Evolutionary conservation across 768 basidiomycete species (phyloP).

Genomic region (Chiua virens): DNA sequence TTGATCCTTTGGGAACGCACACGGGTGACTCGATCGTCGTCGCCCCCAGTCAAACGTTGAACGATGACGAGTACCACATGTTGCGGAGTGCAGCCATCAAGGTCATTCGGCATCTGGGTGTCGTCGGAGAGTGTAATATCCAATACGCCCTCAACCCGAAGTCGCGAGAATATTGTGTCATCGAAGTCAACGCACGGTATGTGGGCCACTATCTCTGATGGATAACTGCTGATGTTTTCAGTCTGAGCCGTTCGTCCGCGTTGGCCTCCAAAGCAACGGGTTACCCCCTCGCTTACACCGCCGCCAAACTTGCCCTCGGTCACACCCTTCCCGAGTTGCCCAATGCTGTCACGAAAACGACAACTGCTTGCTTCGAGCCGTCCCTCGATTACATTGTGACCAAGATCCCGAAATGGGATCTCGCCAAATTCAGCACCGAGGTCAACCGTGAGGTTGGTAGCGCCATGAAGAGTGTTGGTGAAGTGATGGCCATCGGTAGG

Average conservation of each 20-base stretch:
- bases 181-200: slow-evolving; percentile 94
- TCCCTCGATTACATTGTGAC: slow-evolving; percentile 99
- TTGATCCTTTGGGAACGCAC: slow-evolving; percentile 97
- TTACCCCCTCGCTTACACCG: slow-evolving; percentile 98
- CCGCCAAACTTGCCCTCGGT: slow-evolving; percentile 97
- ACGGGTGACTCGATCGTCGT: slow-evolving; percentile 99
- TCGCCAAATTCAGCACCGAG: slow-evolving; percentile 94
- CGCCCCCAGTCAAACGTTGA: slow-evolving; percentile 95
- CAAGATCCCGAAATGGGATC: slow-evolving; percentile 99
- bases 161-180: slow-evolving; percentile 94
- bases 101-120: slow-evolving; percentile 87
- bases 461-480: slow-evolving; percentile 98
- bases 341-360: slow-evolving; percentile 98
- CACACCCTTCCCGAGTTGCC: slow-evolving; percentile 97
- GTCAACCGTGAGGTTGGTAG: slow-evolving; percentile 95
- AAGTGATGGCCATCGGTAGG: slow-evolving; percentile 99
- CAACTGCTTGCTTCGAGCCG: slow-evolving; percentile 98
- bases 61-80: slow-evolving; percentile 99
- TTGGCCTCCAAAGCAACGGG: slow-evolving; percentile 98
- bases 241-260: slow-evolving; percentile 85
- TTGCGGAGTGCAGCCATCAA: slow-evolving; percentile 96
- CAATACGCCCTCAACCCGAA: slow-evolving; percentile 97
- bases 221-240: slow-evolving; percentile 21
- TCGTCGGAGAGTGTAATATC: slow-evolving; percentile 95
- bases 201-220: not conserved